Base-by-base conservation (phyloP, 148 eudicot genomes). In the Simmondsia chinensis region DNA sequence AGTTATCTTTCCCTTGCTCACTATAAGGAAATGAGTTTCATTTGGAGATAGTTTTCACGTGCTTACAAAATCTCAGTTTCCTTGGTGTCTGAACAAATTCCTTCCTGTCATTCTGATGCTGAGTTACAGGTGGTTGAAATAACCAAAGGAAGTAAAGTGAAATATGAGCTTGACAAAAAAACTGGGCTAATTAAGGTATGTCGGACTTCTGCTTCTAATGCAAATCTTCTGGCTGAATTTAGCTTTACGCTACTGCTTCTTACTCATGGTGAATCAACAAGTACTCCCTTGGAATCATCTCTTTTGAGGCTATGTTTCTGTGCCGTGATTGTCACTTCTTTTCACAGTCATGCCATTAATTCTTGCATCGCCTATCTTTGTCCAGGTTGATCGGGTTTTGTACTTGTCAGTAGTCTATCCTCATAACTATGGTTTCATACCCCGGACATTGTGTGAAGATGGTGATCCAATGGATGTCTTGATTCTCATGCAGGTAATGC, bases 371-470 rank as follows among this genome's bases (percentile, higher is more conserved):
- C 4, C 6, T 16, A 0, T 31, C 10, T n/a, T 53, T 50, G 37
- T 60, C 16, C 63, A 88, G 91, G 97, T 83, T 57, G 95, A 88
- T 65, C 79, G 97, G 12, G 50, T 89, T 18, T 60, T 89, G 44
- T 89, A 89, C 56, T 89, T 95, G 2, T 89, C 97, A 5, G 93
- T 89, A 58, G 97, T 89, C 7, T 89, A 89, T 52, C 97, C 97
- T 24, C 95, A 89, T 60, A 88, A 88, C 76, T 88, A 88, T 36
- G 94, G 96, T 9, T 88, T 88, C 66, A 77, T 85, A 37, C 95
- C 95, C 12, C 69, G 89, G 32, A 77, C 95, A 22, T 48, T 80
- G 41, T 80, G 89, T 46, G 95, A 85, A 70, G 89, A 85, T 56
- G 76, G 70, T 41, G 89, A 85, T 61, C 95, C 89, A 22, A 69